Percentiles rank a stretch among this genome's conserved stretches.
phyloP scores from a whole-genome alignment of 2,329 filamentous ascomycete genomes.

The Xylariaceae sp. region DNA sequence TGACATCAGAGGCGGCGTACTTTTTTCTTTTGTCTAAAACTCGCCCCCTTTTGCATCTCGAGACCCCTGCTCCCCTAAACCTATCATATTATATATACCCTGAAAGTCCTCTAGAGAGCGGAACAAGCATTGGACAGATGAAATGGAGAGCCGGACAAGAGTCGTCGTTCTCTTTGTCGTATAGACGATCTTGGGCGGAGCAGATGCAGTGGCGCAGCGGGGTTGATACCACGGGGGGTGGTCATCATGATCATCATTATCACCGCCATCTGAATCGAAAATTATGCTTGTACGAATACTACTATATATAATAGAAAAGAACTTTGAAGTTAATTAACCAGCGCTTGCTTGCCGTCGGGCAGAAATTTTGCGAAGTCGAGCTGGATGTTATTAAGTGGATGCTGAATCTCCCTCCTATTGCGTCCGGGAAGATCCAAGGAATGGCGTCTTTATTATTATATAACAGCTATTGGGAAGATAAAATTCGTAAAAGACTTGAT shows the following conservation, averaged over 20 bases:
- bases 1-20: conserved; percentile 22
- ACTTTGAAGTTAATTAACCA: background rate
- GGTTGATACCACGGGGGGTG: conserved; percentile 12
- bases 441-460: too few species aligned
- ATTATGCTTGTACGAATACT: conserved; percentile 1
- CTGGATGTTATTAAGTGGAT: too few species aligned
- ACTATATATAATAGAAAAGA: conserved; percentile 11
- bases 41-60: conserved; percentile 15
- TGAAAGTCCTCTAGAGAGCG: conserved; percentile 4
- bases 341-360: background rate
- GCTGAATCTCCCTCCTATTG: too few species aligned
- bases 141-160: conserved; percentile 1
- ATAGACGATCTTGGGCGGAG: conserved; percentile 10
- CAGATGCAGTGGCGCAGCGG: conserved; percentile 3
- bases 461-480: too few species aligned
- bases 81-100: conserved; percentile 26
- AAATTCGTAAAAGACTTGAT: too few species aligned
- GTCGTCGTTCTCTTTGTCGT: conserved; percentile 12
- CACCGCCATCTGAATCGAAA: conserved; percentile 2
- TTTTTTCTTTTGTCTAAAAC: conserved; percentile 20
- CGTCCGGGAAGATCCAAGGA: too few species aligned
- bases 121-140: background rate
- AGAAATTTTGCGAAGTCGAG: background rate
- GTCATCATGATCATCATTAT: conserved; percentile 4
- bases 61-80: conserved; percentile 4